Base-by-base conservation (phyloP, 1,284 basidiomycete species). In the Leccinum cinnamomeum region DNA sequence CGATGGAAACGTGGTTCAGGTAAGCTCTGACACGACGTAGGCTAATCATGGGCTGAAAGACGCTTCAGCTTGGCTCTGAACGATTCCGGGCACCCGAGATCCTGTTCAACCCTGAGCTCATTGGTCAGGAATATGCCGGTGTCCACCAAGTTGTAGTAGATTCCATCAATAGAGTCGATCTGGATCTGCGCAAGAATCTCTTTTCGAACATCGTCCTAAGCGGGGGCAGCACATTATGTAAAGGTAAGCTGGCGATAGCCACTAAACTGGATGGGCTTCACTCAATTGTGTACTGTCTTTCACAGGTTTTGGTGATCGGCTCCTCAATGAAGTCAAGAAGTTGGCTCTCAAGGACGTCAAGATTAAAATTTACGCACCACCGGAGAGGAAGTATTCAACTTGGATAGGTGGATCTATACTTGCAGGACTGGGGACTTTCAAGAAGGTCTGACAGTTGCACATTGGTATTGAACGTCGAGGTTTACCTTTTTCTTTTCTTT, bases 381-480 rank as follows among this genome's bases (percentile, higher is more conserved):
- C 97, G n/a, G 97, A 99, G 78, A 89, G 97, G 66, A 99, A 99
- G 80, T 99, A 99, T 78, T 96, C 95, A 18, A 99, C 97, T 25
- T 99, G 97, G 97, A 99, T 99, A 70, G 97, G 97, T 58, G 97
- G 97, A 5, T 95, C 93, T 62, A 97, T 97, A 73, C 79, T 98
- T 60, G 97, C 97, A 53, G 96, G 97, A 46, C 79, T 99, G 63
- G 96, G 89, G 69, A 98, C 97, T 20, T 99, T 99, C 82, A 98
- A 96, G 80, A 97, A 97, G 90, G 96, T 93, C 66, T 57, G 70
- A 41, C 41, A 28, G n/a, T 62, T 35, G 51, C 37, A 18, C 58
- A n/a, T 33, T 55, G 25, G 8, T 62, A 44, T 60, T 57, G 56
- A 56, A 25, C 48, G 46, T 28, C n/a, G 48, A 33, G 60, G 30